phyloP scores from a whole-genome alignment of 2,329 filamentous ascomycete genomes.

The Cordyceps cateniannulata region DNA sequence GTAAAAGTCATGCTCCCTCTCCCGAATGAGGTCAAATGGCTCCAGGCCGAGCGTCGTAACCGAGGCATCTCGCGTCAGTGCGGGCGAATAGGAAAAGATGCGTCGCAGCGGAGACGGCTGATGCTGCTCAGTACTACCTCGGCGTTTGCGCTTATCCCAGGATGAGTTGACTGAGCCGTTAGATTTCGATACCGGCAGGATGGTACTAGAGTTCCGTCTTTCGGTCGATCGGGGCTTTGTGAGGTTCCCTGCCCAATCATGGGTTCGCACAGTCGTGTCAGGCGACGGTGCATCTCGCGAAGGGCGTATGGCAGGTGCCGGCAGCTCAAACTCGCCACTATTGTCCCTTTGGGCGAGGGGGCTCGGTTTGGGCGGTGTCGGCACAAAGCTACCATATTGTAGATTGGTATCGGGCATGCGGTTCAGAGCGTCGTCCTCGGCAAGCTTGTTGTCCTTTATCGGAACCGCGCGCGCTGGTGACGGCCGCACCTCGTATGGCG shows the following conservation, averaged over 20 bases:
- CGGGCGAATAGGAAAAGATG: constrained; percentile 28
- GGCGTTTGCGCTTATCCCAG: constrained; percentile 1
- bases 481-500: neutral
- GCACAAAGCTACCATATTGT: constrained; percentile 49
- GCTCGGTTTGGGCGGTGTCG: constrained; percentile 31
- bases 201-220: constrained; percentile 1
- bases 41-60: constrained; percentile 32
- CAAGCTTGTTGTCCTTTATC: neutral
- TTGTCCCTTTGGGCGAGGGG: constrained; percentile 17
- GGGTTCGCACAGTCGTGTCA: neutral
- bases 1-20: constrained; percentile 79
- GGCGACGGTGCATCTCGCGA: constrained; percentile 16
- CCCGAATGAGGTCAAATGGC: constrained; percentile 56
- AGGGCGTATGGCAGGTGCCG: constrained; percentile 41
- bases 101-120: constrained; percentile 28
- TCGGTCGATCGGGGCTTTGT: neutral
- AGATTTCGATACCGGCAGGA: neutral
- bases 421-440: constrained; percentile 37
- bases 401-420: constrained; percentile 28
- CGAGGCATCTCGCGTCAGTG: constrained; percentile 19
- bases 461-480: neutral
- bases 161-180: neutral
- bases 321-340: constrained; percentile 42
- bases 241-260: neutral
- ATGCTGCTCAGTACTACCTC: constrained; percentile 18